Base-by-base conservation (phyloP, 2,329 filamentous ascomycete genomes). In the Ceratocystiopsis minuta region DNA sequence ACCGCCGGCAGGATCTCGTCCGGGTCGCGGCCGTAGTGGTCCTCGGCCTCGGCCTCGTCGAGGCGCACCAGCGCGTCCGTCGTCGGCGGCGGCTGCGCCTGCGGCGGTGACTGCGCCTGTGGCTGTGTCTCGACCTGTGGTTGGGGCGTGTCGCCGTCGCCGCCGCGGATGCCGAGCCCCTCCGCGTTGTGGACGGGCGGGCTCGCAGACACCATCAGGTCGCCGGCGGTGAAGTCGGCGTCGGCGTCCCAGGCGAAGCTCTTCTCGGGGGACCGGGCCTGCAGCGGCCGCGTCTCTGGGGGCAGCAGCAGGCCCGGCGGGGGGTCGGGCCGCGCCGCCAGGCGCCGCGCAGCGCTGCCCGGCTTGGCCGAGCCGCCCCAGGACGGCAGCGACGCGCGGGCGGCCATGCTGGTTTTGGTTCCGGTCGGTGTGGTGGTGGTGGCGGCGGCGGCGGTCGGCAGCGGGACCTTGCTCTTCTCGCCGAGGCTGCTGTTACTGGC, bases 231-330 rank as follows among this genome's bases (percentile, higher is more conserved):
- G 48, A 75, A 73, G 42, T 75, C 71, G 6, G 65, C 63, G 32
- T 75, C 70, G 7, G 72, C 54, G 43, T 73, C 58, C 70, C 70
- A 75, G 9, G 63, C 65, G 43, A 65, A 69, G 48, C 63, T 67
- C 53, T 68, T 71, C 40, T 66, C 63, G 0, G 69, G 68, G n/a
- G 53, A 54, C 13, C 46, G 46, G 33, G 24, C 24, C 24, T 28
- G 24, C 24, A 10, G 24, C 24, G 24, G 24, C 24, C 11, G 24
- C n/a, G n/a, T n/a, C n/a, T n/a, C n/a, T n/a, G n/a, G n/a, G n/a
- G n/a, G n/a, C n/a, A n/a, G n/a, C n/a, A n/a, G n/a, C n/a, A n/a
- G n/a, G n/a, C n/a, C n/a, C n/a, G n/a, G n/a, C n/a, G n/a, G n/a
- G n/a, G n/a, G n/a, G n/a, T n/a, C 24, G 24, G 24, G 24, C 24